Evolutionary conservation across 2,329 filamentous ascomycete species (phyloP).

Genomic region (Talaromyces funiculosus): DNA sequence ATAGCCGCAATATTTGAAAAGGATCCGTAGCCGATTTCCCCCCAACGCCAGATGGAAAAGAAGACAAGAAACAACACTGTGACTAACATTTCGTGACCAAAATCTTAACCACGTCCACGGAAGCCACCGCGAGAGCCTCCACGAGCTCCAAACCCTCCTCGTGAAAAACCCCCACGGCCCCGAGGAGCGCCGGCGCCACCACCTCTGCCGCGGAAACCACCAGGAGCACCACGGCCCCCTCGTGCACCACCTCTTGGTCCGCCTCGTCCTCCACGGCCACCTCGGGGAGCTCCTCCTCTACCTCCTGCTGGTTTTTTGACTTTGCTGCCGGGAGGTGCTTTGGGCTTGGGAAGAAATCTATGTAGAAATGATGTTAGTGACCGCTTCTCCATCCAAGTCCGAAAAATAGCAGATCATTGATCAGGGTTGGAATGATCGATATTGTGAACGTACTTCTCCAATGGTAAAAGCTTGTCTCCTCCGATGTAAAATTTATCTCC

Average conservation of each 20-base stretch:
- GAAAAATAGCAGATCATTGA: background rate
- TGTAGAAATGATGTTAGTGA: slow-evolving; percentile 3
- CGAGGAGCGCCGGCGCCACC: slow-evolving; percentile 11
- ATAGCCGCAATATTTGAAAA: slow-evolving; percentile 31
- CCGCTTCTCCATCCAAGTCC: background rate
- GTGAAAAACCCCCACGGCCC: slow-evolving; percentile 23
- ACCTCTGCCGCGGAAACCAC: slow-evolving; percentile 11
- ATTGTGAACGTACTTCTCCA: slow-evolving; percentile 61
- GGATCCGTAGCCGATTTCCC: slow-evolving; percentile 32
- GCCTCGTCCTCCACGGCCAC: slow-evolving; percentile 45
- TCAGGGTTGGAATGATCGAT: background rate
- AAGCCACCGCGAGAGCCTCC: slow-evolving; percentile 27
- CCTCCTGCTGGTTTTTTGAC: slow-evolving; percentile 64
- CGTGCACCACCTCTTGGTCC: slow-evolving; percentile 41
- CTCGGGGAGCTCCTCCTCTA: slow-evolving; percentile 38
- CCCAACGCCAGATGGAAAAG: slow-evolving; percentile 41
- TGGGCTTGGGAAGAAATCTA: slow-evolving; percentile 89
- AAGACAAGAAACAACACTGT: slow-evolving; percentile 15
- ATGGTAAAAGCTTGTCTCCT: slow-evolving; percentile 84
- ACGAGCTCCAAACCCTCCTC: slow-evolving; percentile 28
- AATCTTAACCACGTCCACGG: slow-evolving; percentile 24
- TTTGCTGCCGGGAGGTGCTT: slow-evolving; percentile 61
- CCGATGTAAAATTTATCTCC: slow-evolving; percentile 98
- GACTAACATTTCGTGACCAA: slow-evolving; percentile 14
- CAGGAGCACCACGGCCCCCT: slow-evolving; percentile 17